Evolutionary conservation across 805 yeast genomes (phyloP).

Genomic region (Saccharomycopsis vini): DNA sequence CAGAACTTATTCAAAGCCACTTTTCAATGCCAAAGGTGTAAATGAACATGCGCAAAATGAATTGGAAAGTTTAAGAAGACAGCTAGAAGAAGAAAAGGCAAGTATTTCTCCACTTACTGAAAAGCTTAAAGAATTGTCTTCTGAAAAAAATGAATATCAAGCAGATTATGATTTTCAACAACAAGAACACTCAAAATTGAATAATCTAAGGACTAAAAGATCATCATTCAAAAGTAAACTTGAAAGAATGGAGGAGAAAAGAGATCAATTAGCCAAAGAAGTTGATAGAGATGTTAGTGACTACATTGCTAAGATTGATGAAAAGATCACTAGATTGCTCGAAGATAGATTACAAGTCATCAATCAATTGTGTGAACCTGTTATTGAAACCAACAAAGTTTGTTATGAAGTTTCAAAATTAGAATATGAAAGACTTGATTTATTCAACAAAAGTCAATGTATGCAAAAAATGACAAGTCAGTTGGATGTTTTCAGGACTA

Average conservation of each 20-base stretch:
- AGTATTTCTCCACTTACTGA: constrained; percentile 15
- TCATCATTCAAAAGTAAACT: constrained; percentile 19
- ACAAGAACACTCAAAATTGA: constrained; percentile 14
- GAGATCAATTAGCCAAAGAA: constrained; percentile 29
- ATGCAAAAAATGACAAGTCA: constrained; percentile 25
- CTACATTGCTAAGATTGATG: constrained; percentile 30
- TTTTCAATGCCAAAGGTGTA: constrained; percentile 21
- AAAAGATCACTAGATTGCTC: constrained; percentile 22
- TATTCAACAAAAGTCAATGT: constrained; percentile 30
- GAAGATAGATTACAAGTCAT: constrained; percentile 23
- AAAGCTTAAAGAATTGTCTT: constrained; percentile 5
- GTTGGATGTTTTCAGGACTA: constrained; percentile 25
- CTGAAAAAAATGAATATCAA: constrained; percentile 15
- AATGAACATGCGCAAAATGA: constrained; percentile 16
- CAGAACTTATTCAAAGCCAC: constrained; percentile 8
- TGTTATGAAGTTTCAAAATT: constrained; percentile 23
- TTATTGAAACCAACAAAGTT: constrained; percentile 23
- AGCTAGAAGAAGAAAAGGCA: constrained; percentile 15
- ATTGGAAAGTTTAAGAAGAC: not conserved
- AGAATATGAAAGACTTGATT: constrained; percentile 30
- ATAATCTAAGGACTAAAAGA: constrained; percentile 12
- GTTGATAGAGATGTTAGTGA: constrained; percentile 34
- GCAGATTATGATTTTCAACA: constrained; percentile 19
- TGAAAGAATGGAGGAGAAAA: constrained; percentile 25
- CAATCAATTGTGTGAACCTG: constrained; percentile 20